These are phyloP conservation scores for Flaveria trinervia DNA, from an alignment of 129 eudicot species.

Conservation along the genomic window DNA sequence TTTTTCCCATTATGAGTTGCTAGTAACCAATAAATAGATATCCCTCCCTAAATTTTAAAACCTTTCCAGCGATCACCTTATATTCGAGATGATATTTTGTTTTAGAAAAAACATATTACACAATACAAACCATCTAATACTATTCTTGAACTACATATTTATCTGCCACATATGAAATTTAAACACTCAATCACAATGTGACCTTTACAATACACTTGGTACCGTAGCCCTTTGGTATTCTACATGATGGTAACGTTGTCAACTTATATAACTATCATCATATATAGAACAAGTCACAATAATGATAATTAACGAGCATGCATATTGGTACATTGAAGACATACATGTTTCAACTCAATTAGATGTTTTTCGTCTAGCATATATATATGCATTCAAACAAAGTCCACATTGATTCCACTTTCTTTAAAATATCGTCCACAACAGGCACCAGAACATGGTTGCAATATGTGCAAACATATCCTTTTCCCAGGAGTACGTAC, in stretches of 20 bases:
- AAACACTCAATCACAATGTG: no score
- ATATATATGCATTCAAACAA: not conserved
- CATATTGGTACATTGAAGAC: not conserved
- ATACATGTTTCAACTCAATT: not conserved
- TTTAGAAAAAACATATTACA: no score
- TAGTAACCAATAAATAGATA: no score
- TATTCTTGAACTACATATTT: no score
- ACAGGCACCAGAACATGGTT: conserved; percentile 7
- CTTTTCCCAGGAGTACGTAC: conserved; percentile 22
- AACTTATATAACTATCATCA: not conserved
- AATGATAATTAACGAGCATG: not conserved
- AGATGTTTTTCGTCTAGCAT: not conserved
- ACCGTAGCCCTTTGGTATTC: not conserved
- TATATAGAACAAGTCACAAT: not conserved
- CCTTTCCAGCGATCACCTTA: no score
- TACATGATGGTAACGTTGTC: not conserved
- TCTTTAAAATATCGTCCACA: no score
- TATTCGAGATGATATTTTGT: no score
- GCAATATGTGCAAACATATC: conserved; percentile 16
- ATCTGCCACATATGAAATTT: no score
- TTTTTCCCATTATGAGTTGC: no score
- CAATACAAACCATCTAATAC: no score
- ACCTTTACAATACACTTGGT: no score
- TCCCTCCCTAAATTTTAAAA: no score
- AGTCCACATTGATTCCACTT: not conserved